Percentiles rank a stretch among this genome's conserved stretches.
Evolutionary conservation across 2,329 filamentous ascomycete species (phyloP).

Genomic region (Aureobasidium sp.): DNA sequence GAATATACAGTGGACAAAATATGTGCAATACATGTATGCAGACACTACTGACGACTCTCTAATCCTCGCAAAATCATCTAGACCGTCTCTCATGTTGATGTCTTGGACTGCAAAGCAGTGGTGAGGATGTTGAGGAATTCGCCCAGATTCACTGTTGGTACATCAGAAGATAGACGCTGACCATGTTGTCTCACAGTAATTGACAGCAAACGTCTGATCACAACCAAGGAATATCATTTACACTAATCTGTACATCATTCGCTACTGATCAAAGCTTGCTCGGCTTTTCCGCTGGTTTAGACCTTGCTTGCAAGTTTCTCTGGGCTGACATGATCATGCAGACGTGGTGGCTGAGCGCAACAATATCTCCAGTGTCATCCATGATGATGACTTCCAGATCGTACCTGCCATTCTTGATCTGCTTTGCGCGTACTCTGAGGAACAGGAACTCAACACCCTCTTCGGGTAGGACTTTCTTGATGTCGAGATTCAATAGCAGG

Average conservation of each 20-base stretch:
- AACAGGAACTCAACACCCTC: constrained; percentile 67
- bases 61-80: too few species aligned
- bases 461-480: constrained; percentile 62
- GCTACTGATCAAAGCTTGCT: constrained; percentile 9
- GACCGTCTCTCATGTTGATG: too few species aligned
- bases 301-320: constrained; percentile 50
- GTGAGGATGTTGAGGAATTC: too few species aligned
- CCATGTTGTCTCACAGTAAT: too few species aligned
- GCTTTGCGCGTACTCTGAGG: constrained; percentile 54
- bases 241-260: background rate
- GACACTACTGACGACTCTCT: too few species aligned
- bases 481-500: constrained; percentile 62
- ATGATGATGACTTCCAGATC: constrained; percentile 64
- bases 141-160: background rate
- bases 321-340: constrained; percentile 53
- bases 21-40: background rate
- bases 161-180: too few species aligned
- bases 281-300: constrained; percentile 17
- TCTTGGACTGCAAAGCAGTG: too few species aligned
- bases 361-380: constrained; percentile 54
- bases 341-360: constrained; percentile 61
- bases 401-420: constrained; percentile 61
- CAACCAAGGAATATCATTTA: background rate
- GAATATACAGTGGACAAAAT: background rate
- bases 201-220: too few species aligned